Evolutionary conservation across 352 stramenopile genomes (phyloP).

Genomic region (Phytophthora europaea): DNA sequence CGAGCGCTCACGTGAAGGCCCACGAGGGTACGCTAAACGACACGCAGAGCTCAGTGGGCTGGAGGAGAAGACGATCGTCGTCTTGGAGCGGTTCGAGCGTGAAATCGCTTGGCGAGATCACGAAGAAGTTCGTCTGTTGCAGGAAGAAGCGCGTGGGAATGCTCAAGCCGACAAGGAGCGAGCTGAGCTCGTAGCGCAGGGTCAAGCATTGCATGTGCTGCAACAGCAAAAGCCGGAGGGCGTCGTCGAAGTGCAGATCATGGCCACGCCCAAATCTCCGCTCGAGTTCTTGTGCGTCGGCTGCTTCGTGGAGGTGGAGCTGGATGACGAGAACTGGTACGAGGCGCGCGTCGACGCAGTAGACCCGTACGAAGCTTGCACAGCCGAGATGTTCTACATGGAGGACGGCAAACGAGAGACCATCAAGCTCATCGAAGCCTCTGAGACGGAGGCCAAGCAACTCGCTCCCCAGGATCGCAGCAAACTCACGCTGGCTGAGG

Average conservation of each 20-base stretch:
- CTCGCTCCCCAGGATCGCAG: conserved; percentile 3
- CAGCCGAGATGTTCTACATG: conserved; percentile 67
- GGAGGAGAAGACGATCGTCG: conserved; percentile 64
- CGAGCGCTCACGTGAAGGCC: conserved; percentile 73
- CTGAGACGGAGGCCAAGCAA: conserved; percentile 32
- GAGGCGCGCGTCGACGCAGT: conserved; percentile 63
- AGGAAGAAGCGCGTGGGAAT: conserved; percentile 60
- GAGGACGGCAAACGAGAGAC: conserved; percentile 74
- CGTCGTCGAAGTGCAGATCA: conserved; percentile 61
- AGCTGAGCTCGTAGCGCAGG: conserved; percentile 50
- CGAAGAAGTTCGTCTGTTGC: conserved; percentile 61
- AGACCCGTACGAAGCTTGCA: conserved; percentile 70
- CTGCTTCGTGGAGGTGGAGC: conserved; percentile 69
- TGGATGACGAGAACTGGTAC: conserved; percentile 83
- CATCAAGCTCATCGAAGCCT: conserved; percentile 67
- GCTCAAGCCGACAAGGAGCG: conserved; percentile 55
- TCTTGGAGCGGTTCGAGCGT: conserved; percentile 54
- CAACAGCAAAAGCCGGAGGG: conserved; percentile 76
- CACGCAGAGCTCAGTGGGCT: conserved; percentile 70
- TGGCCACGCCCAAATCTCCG: conserved; percentile 58
- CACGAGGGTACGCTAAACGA: conserved; percentile 74
- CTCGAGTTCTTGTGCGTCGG: conserved; percentile 76
- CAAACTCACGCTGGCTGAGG: conserved; percentile 48
- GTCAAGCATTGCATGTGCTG: conserved; percentile 51
- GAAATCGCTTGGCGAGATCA: conserved; percentile 52